Evolutionary conservation across 768 basidiomycete genomes (phyloP).

Genomic region (Suillus tomentosus): DNA sequence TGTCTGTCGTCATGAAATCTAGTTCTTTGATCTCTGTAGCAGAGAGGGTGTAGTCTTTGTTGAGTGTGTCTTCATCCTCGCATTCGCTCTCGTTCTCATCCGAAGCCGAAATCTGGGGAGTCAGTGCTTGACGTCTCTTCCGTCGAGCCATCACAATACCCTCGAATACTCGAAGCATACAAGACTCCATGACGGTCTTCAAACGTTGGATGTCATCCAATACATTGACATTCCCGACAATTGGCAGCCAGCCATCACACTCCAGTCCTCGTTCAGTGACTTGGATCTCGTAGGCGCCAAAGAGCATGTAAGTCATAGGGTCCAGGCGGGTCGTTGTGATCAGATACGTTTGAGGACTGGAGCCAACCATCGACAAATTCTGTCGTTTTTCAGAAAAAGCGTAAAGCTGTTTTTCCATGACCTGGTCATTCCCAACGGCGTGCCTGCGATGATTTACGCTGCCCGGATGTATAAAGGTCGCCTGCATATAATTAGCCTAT

Average conservation of each 20-base stretch:
- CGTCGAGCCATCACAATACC: slow-evolving; percentile 58
- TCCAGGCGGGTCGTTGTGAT: slow-evolving; percentile 84
- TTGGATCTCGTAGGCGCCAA: slow-evolving; percentile 80
- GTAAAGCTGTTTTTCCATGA: slow-evolving; percentile 68
- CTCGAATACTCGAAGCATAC: slow-evolving; percentile 89
- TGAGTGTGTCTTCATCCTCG: slow-evolving; percentile 46
- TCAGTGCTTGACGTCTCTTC: slow-evolving; percentile 29
- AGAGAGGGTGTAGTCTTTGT: slow-evolving; percentile 56
- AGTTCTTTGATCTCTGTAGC: slow-evolving; percentile 73
- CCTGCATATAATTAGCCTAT: slow-evolving; percentile 41
- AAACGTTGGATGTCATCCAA: slow-evolving; percentile 84
- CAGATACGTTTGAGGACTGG: slow-evolving; percentile 63
- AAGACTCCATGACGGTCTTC: slow-evolving; percentile 77
- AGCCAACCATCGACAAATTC: slow-evolving; percentile 56
- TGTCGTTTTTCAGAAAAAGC: slow-evolving; percentile 85
- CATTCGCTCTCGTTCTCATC: slow-evolving; percentile 60
- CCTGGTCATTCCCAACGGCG: slow-evolving; percentile 23
- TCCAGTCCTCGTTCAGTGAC: slow-evolving; percentile 73
- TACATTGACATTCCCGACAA: slow-evolving; percentile 69
- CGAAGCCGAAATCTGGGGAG: slow-evolving; percentile 37
- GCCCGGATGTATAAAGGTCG: slow-evolving; percentile 77
- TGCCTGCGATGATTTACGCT: slow-evolving; percentile 82
- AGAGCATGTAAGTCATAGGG: slow-evolving; percentile 86
- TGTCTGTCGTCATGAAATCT: slow-evolving; percentile 69
- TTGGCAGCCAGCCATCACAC: slow-evolving; percentile 90